Evolutionary conservation across 139 green algal genomes (phyloP).

Genomic region (Mesotaenium endlicherianum): DNA sequence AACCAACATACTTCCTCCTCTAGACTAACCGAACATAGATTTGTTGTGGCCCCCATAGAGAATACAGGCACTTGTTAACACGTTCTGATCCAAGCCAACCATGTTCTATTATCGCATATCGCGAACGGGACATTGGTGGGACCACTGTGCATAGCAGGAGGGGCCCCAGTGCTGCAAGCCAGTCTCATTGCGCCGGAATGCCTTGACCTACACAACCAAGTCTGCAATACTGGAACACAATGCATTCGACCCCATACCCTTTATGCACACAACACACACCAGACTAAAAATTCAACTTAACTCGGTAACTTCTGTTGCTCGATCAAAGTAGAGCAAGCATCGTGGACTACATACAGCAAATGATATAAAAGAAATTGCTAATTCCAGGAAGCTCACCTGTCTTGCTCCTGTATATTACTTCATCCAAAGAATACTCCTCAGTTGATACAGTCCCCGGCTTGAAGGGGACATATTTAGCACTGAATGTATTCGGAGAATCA

Average conservation of each 20-base stretch:
- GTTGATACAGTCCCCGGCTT: slow-evolving; percentile 57
- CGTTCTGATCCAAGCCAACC: too few relatives aligned
- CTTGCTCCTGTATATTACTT: slow-evolving; percentile 83
- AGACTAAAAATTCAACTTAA: neutral
- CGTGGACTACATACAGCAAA: neutral
- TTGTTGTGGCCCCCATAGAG: too few relatives aligned
- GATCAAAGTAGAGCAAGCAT: neutral
- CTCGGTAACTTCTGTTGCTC: neutral
- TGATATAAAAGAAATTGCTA: neutral
- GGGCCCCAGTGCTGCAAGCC: too few relatives aligned
- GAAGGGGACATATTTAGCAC: slow-evolving; percentile 92
- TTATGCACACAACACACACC: neutral
- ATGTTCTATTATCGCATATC: too few relatives aligned
- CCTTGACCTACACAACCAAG: neutral
- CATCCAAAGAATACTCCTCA: slow-evolving; percentile 90
- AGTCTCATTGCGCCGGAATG: too few relatives aligned
- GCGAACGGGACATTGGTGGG: too few relatives aligned
- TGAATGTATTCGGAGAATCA: slow-evolving; percentile 63
- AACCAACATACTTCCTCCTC: neutral
- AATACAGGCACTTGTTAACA: too few relatives aligned
- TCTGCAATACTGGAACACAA: neutral
- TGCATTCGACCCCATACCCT: neutral
- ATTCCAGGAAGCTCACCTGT: slow-evolving; percentile 56
- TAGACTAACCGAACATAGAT: too few relatives aligned
- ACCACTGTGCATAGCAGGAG: too few relatives aligned